Evolutionary conservation across 2,329 filamentous ascomycete species (phyloP), one percentile per base, ranked within the genome.

Genomic region (Penicillium glabrum): DNA sequence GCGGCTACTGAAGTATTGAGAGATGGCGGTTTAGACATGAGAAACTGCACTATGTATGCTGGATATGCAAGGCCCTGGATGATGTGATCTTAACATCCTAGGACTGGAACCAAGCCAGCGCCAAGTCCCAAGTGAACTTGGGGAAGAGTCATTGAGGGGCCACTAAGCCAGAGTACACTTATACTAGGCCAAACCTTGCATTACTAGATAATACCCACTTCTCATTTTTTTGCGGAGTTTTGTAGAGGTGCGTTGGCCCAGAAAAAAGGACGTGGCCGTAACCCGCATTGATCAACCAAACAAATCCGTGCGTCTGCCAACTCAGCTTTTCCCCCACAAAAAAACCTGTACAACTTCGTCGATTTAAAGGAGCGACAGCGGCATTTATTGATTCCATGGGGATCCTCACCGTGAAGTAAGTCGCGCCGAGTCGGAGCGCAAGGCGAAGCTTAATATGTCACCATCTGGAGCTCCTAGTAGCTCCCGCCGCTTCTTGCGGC

Each of bases 401-500:
- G 41, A 33, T 23, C 6, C 14, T 44, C 46, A 56, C 44, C 35
- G 63, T 62, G 56, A 59, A 24, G 41, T 35, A 58, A 24, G 41
- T 35, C 46, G 48, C 33, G 47, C 48, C 51, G 46, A 57, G 37
- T 39, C 45, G 47, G 47, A 44, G 57, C 53, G 58, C 61, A 53
- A 62, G 62, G 63, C 61, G 66, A 60, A 58, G 61, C 56, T 49
- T 54, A 65, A 55, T 23, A 73, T 72, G 69, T 54, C 66, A 57
- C 57, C 61, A 57, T 65, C 67, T 48, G 69, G 57, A 66, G 66
- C 61, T 68, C 64, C 71, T 21, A 68, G 53, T 60, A 69, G 61
- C 65, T 68, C 69, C 60, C 69, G 64, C 57, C 69, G 69, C 54
- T 68, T 63, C 47, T 58, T 67, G 61, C 73, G 71, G 51, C 70